Evolutionary conservation across 2,329 filamentous ascomycete species (phyloP).

Genomic region (Fusarium proliferatum): DNA sequence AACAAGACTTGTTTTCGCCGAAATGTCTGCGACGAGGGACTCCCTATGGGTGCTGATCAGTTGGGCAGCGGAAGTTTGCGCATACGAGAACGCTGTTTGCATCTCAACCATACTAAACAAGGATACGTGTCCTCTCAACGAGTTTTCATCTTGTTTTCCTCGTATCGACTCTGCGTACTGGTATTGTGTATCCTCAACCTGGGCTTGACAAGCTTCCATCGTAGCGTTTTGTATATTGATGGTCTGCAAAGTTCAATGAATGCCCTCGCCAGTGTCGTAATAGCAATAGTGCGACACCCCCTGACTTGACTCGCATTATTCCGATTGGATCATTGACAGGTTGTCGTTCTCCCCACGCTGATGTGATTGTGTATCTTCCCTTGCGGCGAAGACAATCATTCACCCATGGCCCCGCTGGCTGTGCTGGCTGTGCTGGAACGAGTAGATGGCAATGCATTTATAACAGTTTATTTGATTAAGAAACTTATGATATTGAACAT

Average conservation of each 20-base stretch:
- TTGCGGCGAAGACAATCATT: neutral
- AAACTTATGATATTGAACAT: neutral
- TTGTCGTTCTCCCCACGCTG: neutral
- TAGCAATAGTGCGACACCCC: neutral
- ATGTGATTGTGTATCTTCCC: slow-evolving; percentile 19
- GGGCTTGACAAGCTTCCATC: neutral
- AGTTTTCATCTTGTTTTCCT: neutral
- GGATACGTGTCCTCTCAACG: neutral
- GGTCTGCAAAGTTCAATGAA: neutral
- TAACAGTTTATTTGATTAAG: neutral
- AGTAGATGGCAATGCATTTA: neutral
- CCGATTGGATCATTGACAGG: slow-evolving; percentile 12
- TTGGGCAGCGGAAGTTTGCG: neutral
- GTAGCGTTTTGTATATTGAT: neutral
- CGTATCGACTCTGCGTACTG: neutral
- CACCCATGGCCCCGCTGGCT: neutral
- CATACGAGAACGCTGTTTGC: neutral
- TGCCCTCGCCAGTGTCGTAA: neutral
- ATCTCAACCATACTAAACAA: neutral
- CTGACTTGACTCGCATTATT: neutral
- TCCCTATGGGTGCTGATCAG: neutral
- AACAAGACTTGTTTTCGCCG: neutral
- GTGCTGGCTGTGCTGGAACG: neutral
- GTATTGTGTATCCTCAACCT: neutral
- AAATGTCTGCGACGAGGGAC: neutral